Percentiles rank a stretch among this genome's conserved stretches.
Conservation (phyloP, 2,329 filamentous ascomycete genomes). For the Teratosphaeria gauchensis region DNA sequence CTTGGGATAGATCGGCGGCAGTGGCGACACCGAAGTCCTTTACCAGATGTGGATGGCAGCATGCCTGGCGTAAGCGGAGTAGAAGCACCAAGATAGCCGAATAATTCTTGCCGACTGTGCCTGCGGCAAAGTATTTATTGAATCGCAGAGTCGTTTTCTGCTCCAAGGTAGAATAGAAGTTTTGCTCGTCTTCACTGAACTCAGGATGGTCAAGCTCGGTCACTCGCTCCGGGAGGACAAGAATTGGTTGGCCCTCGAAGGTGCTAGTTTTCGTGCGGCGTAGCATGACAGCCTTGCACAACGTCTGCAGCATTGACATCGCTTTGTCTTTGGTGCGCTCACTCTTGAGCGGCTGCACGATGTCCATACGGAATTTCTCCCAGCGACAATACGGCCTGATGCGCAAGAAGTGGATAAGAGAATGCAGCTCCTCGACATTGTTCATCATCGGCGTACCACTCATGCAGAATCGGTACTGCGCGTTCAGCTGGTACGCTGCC, state of each 20-base stretch:
- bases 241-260: constrained; percentile 70
- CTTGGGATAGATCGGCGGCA: constrained; percentile 38
- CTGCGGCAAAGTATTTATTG: constrained; percentile 64
- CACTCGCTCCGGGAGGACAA: constrained; percentile 55
- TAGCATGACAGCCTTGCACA: constrained; percentile 72
- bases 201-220: constrained; percentile 52
- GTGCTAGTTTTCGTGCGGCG: constrained; percentile 71
- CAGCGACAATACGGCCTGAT: constrained; percentile 65
- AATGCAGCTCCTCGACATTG: constrained; percentile 64
- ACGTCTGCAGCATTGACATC: constrained; percentile 61
- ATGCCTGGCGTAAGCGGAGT: constrained; percentile 69
- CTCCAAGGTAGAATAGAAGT: constrained; percentile 59
- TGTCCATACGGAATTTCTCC: constrained; percentile 52
- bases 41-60: constrained; percentile 66
- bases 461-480: constrained; percentile 61
- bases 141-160: constrained; percentile 57
- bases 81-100: constrained; percentile 71
- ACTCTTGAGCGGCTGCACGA: constrained; percentile 44
- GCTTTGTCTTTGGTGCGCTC: constrained; percentile 32
- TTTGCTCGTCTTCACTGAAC: constrained; percentile 56
- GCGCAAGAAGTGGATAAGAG: constrained; percentile 64
- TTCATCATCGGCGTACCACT: constrained; percentile 90
- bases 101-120: constrained; percentile 63
- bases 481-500: constrained; percentile 49
- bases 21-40: constrained; percentile 52